Evolutionary conservation across 495 filamentous ascomycete species (phyloP).

Genomic region (Hypoxylon lienhwacheense): DNA sequence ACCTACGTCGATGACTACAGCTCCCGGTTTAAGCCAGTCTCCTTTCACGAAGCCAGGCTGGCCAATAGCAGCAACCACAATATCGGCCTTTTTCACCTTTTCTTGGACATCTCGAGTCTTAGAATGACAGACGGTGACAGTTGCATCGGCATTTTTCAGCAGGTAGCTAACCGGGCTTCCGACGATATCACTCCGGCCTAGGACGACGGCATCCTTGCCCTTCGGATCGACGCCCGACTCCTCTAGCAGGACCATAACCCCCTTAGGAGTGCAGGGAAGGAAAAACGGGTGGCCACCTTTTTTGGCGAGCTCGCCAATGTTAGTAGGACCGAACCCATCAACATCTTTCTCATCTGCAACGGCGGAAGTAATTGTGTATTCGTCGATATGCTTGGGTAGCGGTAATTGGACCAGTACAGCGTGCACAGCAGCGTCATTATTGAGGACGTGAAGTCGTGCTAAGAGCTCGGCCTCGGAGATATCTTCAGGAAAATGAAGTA

Average conservation of each 20-base stretch:
- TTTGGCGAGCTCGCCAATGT: constrained; percentile 96
- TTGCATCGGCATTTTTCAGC: constrained; percentile 92
- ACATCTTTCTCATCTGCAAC: constrained; percentile 96
- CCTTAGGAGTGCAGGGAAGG: constrained; percentile 92
- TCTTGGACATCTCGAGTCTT: constrained; percentile 71
- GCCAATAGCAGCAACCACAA: constrained; percentile 91
- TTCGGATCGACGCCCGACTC: constrained; percentile 79
- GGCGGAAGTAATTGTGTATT: constrained; percentile 84
- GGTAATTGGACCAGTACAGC: constrained; percentile 95
- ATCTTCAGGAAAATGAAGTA: constrained; percentile 77
- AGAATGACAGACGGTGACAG: constrained; percentile 94
- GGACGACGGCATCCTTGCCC: constrained; percentile 92
- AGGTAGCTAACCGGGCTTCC: constrained; percentile 95
- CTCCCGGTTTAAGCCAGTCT: constrained; percentile 92
- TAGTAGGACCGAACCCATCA: constrained; percentile 90
- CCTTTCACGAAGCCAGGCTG: constrained; percentile 85
- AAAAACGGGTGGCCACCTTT: constrained; percentile 85
- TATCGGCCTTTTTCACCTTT: constrained; percentile 80
- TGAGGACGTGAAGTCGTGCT: constrained; percentile 75
- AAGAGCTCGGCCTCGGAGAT: constrained; percentile 85
- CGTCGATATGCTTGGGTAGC: constrained; percentile 82
- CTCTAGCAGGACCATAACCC: constrained; percentile 88
- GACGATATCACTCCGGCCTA: constrained; percentile 95
- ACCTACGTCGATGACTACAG: constrained; percentile 94
- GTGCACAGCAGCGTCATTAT: constrained; percentile 84